These are phyloP conservation scores for Daldinia caldariorum DNA, from an alignment of 495 filamentous ascomycete genomes.

Conservation along the genomic window DNA sequence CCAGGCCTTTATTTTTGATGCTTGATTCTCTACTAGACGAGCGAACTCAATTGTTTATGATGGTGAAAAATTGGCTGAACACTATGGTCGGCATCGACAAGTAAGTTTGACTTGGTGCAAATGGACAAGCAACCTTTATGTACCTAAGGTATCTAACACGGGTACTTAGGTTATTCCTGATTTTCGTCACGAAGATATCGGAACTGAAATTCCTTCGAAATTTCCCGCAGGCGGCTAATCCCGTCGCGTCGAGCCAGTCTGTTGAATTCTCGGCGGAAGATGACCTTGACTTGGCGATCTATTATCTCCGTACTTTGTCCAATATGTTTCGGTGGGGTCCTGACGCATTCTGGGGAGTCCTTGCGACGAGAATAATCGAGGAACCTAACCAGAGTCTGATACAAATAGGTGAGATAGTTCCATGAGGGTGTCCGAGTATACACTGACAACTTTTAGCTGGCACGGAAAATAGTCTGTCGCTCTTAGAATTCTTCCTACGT, in stretches of 20 bases:
- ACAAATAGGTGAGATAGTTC: slow-evolving; percentile 55
- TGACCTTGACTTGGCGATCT: slow-evolving; percentile 78
- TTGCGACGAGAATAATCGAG: slow-evolving; percentile 61
- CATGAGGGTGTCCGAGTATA: not conserved
- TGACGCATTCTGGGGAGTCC: slow-evolving; percentile 67
- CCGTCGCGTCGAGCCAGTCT: slow-evolving; percentile 36
- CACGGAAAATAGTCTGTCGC: slow-evolving; percentile 60
- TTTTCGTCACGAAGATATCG: slow-evolving; percentile 66
- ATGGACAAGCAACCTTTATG: not conserved
- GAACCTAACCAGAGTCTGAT: slow-evolving; percentile 49
- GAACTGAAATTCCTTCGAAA: slow-evolving; percentile 64
- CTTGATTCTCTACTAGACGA: slow-evolving; percentile 82
- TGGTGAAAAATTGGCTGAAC: slow-evolving; percentile 83
- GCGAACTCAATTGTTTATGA: slow-evolving; percentile 76
- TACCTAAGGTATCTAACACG: slow-evolving; percentile 12
- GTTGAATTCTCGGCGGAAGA: slow-evolving; percentile 59
- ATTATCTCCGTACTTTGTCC: slow-evolving; percentile 79
- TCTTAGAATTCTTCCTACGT: slow-evolving; percentile 71
- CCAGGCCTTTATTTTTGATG: slow-evolving; percentile 82
- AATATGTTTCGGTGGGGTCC: slow-evolving; percentile 74
- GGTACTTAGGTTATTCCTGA: slow-evolving; percentile 59
- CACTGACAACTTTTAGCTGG: slow-evolving; percentile 49
- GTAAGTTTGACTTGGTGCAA: slow-evolving; percentile 50
- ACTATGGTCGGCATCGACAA: slow-evolving; percentile 73
- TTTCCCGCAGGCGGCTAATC: slow-evolving; percentile 47